These are phyloP conservation scores for Tranzscheliella williamsii DNA, from an alignment of 1,284 basidiomycete species.

Conservation along the genomic window DNA sequence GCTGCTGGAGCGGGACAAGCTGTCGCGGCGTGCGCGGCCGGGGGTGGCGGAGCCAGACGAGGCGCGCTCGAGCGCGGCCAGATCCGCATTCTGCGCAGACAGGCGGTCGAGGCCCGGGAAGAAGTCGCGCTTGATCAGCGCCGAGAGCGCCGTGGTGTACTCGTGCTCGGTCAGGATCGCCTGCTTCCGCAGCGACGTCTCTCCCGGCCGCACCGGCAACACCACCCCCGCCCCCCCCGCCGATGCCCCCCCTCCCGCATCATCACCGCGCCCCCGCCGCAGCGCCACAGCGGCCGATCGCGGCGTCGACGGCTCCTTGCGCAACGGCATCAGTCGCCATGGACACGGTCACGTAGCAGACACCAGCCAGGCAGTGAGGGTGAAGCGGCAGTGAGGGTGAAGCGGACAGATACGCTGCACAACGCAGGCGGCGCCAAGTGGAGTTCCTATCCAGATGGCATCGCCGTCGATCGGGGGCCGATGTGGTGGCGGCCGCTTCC, in stretches of 20 bases:
- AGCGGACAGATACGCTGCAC: no score
- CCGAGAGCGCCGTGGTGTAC: constrained; percentile 86
- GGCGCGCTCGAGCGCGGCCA: constrained; percentile 46
- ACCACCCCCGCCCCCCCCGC: no score
- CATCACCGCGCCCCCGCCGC: no score
- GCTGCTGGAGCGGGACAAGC: neutral
- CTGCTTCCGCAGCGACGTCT: constrained; percentile 45
- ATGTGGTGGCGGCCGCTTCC: neutral
- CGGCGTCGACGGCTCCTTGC: constrained; percentile 38
- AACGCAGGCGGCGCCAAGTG: no score
- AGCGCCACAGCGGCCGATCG: constrained; percentile 66
- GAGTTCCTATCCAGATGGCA: no score
- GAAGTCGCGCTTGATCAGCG: constrained; percentile 95
- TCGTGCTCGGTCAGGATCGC: constrained; percentile 73
- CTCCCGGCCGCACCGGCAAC: constrained; percentile 33
- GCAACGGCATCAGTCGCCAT: constrained; percentile 20
- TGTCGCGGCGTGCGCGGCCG: neutral
- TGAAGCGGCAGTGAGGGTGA: no score
- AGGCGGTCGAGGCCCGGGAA: constrained; percentile 69
- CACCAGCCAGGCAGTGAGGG: no score
- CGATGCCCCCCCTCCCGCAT: no score
- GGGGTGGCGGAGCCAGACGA: constrained; percentile 1
- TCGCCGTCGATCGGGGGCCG: neutral
- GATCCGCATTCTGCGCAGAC: constrained; percentile 53
- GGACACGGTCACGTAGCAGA: no score